These are phyloP conservation scores for Pseudopithomyces maydicus DNA, from an alignment of 2,329 filamentous ascomycete genomes.

Conservation along the genomic window DNA sequence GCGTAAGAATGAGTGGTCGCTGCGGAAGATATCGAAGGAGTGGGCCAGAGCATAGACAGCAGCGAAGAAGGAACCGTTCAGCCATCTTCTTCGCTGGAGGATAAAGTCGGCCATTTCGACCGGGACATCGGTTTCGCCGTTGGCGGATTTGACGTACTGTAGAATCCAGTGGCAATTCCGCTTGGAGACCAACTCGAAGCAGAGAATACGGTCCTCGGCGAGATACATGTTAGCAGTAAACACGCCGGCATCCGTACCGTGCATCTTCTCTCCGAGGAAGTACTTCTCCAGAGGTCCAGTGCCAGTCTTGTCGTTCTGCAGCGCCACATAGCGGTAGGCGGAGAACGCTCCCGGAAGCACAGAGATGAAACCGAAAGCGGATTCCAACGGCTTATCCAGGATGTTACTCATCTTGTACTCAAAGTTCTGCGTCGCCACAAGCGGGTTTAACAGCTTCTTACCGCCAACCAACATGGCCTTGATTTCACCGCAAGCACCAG, in stretches of 20 bases:
- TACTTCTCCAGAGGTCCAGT: conserved; percentile 95
- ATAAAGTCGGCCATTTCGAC: conserved; percentile 94
- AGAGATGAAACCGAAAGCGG: conserved; percentile 95
- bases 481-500: conserved; percentile 96
- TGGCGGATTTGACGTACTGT: conserved; percentile 97
- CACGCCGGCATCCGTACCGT: conserved; percentile 88
- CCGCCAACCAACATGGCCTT: conserved; percentile 94
- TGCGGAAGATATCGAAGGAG: conserved; percentile 95
- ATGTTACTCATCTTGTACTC: conserved; percentile 99
- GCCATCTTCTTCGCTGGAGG: conserved; percentile 91
- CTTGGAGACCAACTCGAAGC: conserved; percentile 97
- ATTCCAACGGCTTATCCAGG: conserved; percentile 95
- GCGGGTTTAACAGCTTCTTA: conserved; percentile 87
- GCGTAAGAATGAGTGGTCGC: conserved; percentile 82
- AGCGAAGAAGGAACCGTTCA: conserved; percentile 98
- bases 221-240: conserved; percentile 99
- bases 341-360: conserved; percentile 97
- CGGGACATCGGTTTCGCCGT: conserved; percentile 95
- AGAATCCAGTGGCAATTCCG: conserved; percentile 97
- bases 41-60: conserved; percentile 94
- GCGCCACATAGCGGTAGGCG: conserved; percentile 91
- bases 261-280: conserved; percentile 95
- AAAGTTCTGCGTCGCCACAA: conserved; percentile 97
- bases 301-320: conserved; percentile 96
- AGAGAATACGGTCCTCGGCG: conserved; percentile 97